A percentile compares a stretch with the other conserved stretches of the same genome.
Evolutionary conservation across 441 rosid genomes (phyloP).

Genomic region (Bruguiera hainesii): DNA sequence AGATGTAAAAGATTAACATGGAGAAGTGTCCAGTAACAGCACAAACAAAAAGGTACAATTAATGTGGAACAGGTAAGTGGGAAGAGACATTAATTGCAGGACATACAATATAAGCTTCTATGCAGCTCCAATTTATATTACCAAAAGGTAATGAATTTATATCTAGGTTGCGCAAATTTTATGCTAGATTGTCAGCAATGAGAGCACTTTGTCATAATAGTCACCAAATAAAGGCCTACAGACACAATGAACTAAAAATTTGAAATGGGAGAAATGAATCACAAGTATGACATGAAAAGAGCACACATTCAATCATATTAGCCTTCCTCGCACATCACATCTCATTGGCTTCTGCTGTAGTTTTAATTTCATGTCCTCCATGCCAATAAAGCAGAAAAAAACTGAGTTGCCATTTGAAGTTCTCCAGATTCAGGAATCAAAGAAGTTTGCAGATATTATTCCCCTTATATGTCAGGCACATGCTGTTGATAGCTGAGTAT

Average conservation of each 20-base stretch:
- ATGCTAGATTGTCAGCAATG: not conserved
- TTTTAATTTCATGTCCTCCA: too few relatives aligned
- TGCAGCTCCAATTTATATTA: not conserved
- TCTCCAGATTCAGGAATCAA: too few relatives aligned
- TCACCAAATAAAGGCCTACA: not conserved
- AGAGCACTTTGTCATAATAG: not conserved
- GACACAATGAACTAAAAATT: not conserved
- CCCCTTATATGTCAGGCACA: too few relatives aligned
- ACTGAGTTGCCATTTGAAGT: too few relatives aligned
- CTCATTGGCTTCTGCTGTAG: too few relatives aligned
- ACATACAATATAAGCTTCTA: not conserved
- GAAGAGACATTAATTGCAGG: not conserved
- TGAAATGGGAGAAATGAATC: conserved; percentile 1
- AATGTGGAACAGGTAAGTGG: not conserved
- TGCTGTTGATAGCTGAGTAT: too few relatives aligned
- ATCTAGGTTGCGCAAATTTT: not conserved
- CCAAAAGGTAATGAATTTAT: too few relatives aligned
- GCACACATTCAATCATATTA: not conserved
- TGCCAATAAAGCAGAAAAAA: too few relatives aligned
- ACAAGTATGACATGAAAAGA: not conserved
- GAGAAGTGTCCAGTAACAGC: too few relatives aligned
- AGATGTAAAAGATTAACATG: too few relatives aligned
- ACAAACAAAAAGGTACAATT: conserved; percentile 8
- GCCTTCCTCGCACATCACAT: too few relatives aligned
- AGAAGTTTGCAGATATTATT: too few relatives aligned